Percentiles rank a stretch among this genome's conserved stretches.
These are phyloP conservation scores for Oehlia diaphana DNA, from an alignment of 192 early-diverging fungal genomes.

Conservation along the genomic window DNA sequence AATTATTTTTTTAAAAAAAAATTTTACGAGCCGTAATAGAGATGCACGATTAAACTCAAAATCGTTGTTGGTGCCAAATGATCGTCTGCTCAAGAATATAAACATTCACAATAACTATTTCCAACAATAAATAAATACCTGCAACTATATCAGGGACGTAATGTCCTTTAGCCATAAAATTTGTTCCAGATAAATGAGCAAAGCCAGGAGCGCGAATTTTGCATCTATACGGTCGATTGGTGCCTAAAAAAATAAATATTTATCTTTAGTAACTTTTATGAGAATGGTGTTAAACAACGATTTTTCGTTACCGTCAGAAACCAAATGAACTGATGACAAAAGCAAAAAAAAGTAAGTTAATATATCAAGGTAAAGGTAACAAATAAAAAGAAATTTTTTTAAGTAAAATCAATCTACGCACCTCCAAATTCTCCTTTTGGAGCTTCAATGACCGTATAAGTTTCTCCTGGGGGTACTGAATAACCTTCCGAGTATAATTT, in stretches of 20 bases:
- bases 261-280: not conserved
- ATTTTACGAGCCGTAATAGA: too few relatives aligned
- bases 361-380: not conserved
- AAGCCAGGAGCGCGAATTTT: constrained; percentile 97
- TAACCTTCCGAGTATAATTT: constrained; percentile 99
- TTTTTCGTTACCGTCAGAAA: constrained; percentile 14
- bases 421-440: constrained; percentile 98
- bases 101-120: not conserved
- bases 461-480: constrained; percentile 95
- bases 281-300: not conserved
- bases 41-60: too few relatives aligned
- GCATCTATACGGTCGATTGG: constrained; percentile 95
- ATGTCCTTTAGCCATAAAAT: constrained; percentile 89
- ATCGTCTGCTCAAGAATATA: too few relatives aligned
- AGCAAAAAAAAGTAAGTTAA: not conserved
- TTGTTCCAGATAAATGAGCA: constrained; percentile 86
- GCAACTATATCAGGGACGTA: constrained; percentile 94
- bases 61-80: too few relatives aligned
- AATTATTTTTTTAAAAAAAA: not conserved
- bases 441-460: constrained; percentile 96
- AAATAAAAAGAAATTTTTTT: not conserved
- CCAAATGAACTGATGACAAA: constrained; percentile 2
- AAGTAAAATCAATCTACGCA: not conserved
- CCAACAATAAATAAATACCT: constrained; percentile 15
- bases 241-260: constrained; percentile 80